Evolutionary conservation across 164 flowering plant species (phyloP), one percentile per base, ranked within the genome.

Genomic region (Piper betle): DNA sequence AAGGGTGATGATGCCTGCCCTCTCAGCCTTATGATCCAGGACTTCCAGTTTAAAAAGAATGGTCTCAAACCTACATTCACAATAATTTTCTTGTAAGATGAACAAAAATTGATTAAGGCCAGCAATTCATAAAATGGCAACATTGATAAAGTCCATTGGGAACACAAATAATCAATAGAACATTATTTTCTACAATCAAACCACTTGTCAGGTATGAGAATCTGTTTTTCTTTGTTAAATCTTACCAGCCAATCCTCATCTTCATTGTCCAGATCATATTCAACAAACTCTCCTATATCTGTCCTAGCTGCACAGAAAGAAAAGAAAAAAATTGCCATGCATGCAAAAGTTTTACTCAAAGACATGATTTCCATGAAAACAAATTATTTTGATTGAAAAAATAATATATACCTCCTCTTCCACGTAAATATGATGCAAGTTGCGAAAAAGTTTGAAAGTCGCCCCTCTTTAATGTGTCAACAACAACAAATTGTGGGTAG

Each of bases 281-380:
- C 99, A 62, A 91, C 80, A 77, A 91, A 91, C 60, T 91, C 99
- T 61, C 97, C 99, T 64, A 91, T 74, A 77, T 94, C 99, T 63
- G 97, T 77, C 60, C 97, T 79, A 57, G 85, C 99, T 92, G 78
- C 72, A 72, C 65, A 64, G 13, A 62, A 33, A 4, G 50, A 18
- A 25, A n/a, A 6, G 9, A 54, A 55, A 40, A 20, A 63, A 40
- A 38, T 6, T 37, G 16, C 5, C 2, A 33, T 20, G 37, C 18
- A 57, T 57, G 33, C 33, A 25, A 25, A 25, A 25, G 1, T 25
- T 25, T 25, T 25, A 25, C 33, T 25, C 33, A 25, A 25, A 25
- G 33, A 2, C 33, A 25, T 25, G 33, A 25, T 25, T 25, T 25
- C 33, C 33, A 25, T 25, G 33, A 10, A 25, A 25, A 25, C 33